Evolutionary conservation across 352 stramenopile species (phyloP).

Genomic region (Saprolegnia diclina): DNA sequence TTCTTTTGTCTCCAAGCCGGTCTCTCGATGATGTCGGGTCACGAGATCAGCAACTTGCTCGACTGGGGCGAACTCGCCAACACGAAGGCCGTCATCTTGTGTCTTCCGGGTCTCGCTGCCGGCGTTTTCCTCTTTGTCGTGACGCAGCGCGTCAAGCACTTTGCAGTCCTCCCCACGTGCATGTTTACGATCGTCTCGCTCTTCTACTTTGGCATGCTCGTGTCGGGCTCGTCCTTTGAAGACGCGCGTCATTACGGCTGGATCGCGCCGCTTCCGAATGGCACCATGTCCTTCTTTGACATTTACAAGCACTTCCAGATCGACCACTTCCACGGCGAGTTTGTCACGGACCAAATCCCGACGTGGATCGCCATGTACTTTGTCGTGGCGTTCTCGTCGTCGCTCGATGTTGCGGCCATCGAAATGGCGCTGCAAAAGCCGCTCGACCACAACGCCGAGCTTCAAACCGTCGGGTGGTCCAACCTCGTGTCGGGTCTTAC

Average conservation of each 20-base stretch:
- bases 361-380: slow-evolving; percentile 97
- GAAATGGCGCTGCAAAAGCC: slow-evolving; percentile 93
- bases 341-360: slow-evolving; percentile 65
- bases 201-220: slow-evolving; percentile 77
- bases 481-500: slow-evolving; percentile 95
- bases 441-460: slow-evolving; percentile 94
- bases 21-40: slow-evolving; percentile 83
- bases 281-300: slow-evolving; percentile 51
- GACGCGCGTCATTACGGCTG: slow-evolving; percentile 89
- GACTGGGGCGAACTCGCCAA: slow-evolving; percentile 84
- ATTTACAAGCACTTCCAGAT: slow-evolving; percentile 76
- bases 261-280: slow-evolving; percentile 76
- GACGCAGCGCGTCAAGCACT: slow-evolving; percentile 72
- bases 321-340: slow-evolving; percentile 42
- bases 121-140: slow-evolving; percentile 82
- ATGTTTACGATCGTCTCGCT: slow-evolving; percentile 86
- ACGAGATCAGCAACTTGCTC: slow-evolving; percentile 81
- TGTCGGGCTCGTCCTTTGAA: slow-evolving; percentile 68
- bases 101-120: slow-evolving; percentile 77
- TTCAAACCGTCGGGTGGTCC: slow-evolving; percentile 92
- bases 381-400: slow-evolving; percentile 97
- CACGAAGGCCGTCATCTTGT: slow-evolving; percentile 68
- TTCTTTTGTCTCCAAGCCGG: slow-evolving; percentile 83
- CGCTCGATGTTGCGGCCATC: slow-evolving; percentile 95
- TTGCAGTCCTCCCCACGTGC: slow-evolving; percentile 73